phyloP scores from a whole-genome alignment of 2,329 filamentous ascomycete genomes.

The Cryphonectria carpinicola region DNA sequence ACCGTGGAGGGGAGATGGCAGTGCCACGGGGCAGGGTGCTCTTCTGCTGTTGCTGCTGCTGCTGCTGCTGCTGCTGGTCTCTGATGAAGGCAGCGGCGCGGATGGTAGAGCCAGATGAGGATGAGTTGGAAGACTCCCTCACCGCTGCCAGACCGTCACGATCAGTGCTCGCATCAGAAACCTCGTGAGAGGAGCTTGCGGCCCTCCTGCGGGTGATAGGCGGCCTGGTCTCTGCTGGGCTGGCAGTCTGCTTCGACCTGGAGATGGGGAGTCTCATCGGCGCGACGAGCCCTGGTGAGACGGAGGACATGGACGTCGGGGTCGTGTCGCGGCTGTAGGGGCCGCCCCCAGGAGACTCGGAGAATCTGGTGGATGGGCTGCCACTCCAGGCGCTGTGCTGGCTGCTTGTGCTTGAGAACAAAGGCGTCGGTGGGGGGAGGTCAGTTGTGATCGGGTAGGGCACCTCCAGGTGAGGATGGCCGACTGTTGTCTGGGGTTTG shows the following conservation, averaged over 20 bases:
- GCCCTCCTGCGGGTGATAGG: constrained; percentile 62
- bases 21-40: constrained; percentile 53
- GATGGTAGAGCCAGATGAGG: constrained; percentile 72
- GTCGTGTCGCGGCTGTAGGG: constrained; percentile 78
- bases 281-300: constrained; percentile 66
- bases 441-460: constrained; percentile 64
- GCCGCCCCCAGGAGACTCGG: constrained; percentile 70
- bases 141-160: constrained; percentile 66
- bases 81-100: constrained; percentile 54
- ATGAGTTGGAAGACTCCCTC: constrained; percentile 71
- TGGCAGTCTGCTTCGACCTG: constrained; percentile 59
- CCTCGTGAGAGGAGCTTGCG: constrained; percentile 58
- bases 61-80: constrained; percentile 41
- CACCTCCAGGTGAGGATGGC: constrained; percentile 47
- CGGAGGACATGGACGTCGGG: constrained; percentile 76
- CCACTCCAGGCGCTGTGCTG: constrained; percentile 64
- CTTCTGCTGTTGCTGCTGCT: constrained; percentile 43
- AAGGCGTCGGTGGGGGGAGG: constrained; percentile 68
- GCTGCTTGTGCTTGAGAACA: constrained; percentile 63
- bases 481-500: constrained; percentile 42
- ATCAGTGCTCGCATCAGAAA: constrained; percentile 50
- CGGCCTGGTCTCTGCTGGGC: constrained; percentile 59
- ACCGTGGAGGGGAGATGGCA: constrained; percentile 65
- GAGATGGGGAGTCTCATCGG: constrained; percentile 50
- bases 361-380: constrained; percentile 76